Conservation (phyloP, 2,329 filamentous ascomycete genomes). For the Botrytis fabae region DNA sequence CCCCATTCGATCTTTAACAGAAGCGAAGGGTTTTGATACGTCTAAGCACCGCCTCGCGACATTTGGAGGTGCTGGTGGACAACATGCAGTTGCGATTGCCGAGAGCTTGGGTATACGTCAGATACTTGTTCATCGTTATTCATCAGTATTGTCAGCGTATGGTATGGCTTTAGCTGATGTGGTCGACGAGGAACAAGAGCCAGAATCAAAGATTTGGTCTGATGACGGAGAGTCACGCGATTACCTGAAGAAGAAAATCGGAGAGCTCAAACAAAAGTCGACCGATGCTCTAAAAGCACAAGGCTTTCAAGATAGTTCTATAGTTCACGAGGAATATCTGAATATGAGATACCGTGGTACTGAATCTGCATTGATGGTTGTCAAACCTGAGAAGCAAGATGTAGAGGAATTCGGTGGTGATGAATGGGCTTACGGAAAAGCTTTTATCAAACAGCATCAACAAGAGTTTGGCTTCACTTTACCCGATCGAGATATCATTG, state of each 20-base stretch:
- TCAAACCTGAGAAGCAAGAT: slow-evolving; percentile 68
- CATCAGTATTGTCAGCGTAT: slow-evolving; percentile 85
- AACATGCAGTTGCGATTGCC: slow-evolving; percentile 90
- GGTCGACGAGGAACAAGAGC: slow-evolving; percentile 86
- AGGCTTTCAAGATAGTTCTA: slow-evolving; percentile 72
- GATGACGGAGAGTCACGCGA: slow-evolving; percentile 58
- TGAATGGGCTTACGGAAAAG: slow-evolving; percentile 80
- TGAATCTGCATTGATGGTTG: slow-evolving; percentile 86
- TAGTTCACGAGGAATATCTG: slow-evolving; percentile 87
- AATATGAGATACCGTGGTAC: slow-evolving; percentile 93
- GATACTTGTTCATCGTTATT: slow-evolving; percentile 84
- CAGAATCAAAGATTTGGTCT: slow-evolving; percentile 63
- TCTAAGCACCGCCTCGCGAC: slow-evolving; percentile 87
- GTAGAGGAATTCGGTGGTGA: slow-evolving; percentile 60
- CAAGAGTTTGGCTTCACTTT: slow-evolving; percentile 93
- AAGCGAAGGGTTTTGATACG: slow-evolving; percentile 89
- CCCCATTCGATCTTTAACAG: slow-evolving; percentile 85
- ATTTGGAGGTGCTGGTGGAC: slow-evolving; percentile 88
- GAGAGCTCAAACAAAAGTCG: slow-evolving; percentile 76
- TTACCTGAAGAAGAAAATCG: slow-evolving; percentile 71
- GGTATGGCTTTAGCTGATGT: slow-evolving; percentile 93
- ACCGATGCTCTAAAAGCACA: slow-evolving; percentile 67
- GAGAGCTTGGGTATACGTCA: slow-evolving; percentile 81
- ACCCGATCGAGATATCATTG: slow-evolving; percentile 79
- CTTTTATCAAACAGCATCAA: slow-evolving; percentile 83